Base-by-base conservation (phyloP, 345 rosid species). In the Eucalyptus camaldulensis region DNA sequence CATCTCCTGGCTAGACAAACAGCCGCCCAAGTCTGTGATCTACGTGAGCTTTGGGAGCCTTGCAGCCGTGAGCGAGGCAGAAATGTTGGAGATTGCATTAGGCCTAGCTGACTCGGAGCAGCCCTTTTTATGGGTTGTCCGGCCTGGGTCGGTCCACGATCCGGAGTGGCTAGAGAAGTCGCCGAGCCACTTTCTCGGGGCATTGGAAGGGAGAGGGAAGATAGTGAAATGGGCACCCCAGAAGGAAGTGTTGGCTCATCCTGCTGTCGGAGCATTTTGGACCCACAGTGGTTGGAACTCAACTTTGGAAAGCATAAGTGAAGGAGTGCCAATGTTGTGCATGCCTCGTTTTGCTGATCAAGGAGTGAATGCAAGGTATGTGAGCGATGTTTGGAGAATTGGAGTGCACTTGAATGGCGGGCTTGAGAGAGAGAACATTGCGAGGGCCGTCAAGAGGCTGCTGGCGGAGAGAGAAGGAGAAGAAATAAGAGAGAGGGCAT, bases 211-310 rank as follows among this genome's bases (percentile, higher is more conserved):
- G 54, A 92, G 89, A 47, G 97, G 97, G 5, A 92, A 89, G 45
- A 89, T 96, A 25, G 95, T 96, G 89, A 89, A 95, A 85, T 96
- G 98, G 98, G 93, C 92, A 7, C 96, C 98, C 7, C 98, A 97
- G 40, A 86, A 90, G 47, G 93, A 94, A 37, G 96, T 95, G 21
- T 90, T 97, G 53, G 92, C 91, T 2, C 98, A 95, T 87, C 91
- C 90, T 13, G 90, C 98, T 11, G 87, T 88, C 24, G 98, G 96
- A 19, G 96, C 89, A 9, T 95, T 97, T 86, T 92, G 96, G 94
- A 96, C 96, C 1, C 98, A 95, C 58, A 81, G 90, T 47, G 98
- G 97, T 8, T 96, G 96, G 97, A 96, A 97, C 89, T 96, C 97
- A 3, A 93, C 95, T 7, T 16, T 93, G 90, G 98, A 97, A 86